Percentiles rank a stretch among this genome's conserved stretches.
phyloP scores from a whole-genome alignment of 805 yeast species.

The Dipodascus albidus region DNA sequence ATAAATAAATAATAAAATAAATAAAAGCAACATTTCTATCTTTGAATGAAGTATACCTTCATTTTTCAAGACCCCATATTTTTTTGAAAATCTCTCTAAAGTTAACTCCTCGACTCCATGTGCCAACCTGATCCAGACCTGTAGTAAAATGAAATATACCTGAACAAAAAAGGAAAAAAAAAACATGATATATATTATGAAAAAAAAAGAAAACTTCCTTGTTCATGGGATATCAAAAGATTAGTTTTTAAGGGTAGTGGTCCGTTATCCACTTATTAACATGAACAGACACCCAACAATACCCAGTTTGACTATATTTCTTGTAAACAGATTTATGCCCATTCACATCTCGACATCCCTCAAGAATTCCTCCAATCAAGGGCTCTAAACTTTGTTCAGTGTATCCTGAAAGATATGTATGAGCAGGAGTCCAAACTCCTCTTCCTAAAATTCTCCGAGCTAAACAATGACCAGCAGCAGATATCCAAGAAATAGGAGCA shows the following conservation, averaged over 20 bases:
- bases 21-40: neutral
- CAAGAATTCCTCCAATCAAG: conserved; percentile 59
- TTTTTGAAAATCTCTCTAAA: too few relatives aligned
- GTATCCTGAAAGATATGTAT: conserved; percentile 83
- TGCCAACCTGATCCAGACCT: too few relatives aligned
- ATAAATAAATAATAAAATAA: too few relatives aligned
- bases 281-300: neutral
- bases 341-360: conserved; percentile 44
- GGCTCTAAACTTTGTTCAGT: conserved; percentile 75
- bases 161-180: neutral
- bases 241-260: neutral
- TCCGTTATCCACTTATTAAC: neutral
- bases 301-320: conserved; percentile 40
- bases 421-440: conserved; percentile 77
- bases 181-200: neutral
- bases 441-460: conserved; percentile 64
- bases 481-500: conserved; percentile 89
- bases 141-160: neutral
- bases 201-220: neutral
- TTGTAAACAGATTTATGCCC: conserved; percentile 77
- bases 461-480: conserved; percentile 86
- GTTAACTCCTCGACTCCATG: too few relatives aligned
- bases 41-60: neutral
- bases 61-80: neutral
- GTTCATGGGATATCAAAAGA: too few relatives aligned